Base-by-base conservation (phyloP, 2,329 filamentous ascomycete genomes). In the Eutypa lata region DNA sequence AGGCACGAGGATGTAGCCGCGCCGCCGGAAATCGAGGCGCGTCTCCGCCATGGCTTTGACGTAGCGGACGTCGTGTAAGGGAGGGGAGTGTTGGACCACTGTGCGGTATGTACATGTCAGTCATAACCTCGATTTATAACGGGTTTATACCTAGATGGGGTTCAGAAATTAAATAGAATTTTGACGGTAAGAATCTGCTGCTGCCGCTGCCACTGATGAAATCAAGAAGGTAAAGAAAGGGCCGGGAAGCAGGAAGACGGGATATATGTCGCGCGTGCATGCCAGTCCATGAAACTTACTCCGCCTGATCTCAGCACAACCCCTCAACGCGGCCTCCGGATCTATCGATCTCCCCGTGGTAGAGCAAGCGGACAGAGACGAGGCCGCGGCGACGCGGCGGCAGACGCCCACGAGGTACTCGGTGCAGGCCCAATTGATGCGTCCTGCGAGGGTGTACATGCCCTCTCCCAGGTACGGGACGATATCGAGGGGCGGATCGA, bases 381-480 rank as follows among this genome's bases (percentile, higher is more conserved):
- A 18, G 6, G 48, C 21, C 55, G 49, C 6, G 57, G 51, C n/a
- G 3, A 48, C 56, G 26, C 49, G 53, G 7, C 52, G 47, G 19
- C 58, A 65, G 3, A 57, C 52, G 4, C 53, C 48, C 33, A 59
- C 50, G 22, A 61, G 44, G 47, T 64, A 59, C 31, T 67, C 59
- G 5, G 58, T 53, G 33, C 64, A 61, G 14, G 57, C 54, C 63
- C 61, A 67, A 48, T 64, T 66, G 7, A 68, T 47, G 26, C 56
- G 60, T 0, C 64, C 64, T 0, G 59, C 59, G 40, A 68, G 62
- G 1, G 62, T 67, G 21, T 56, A 56, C 33, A 51, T 58, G 10
- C 58, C 61, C n/a, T 49, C 49, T 7, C 66, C 64, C 0, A 67
- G 51, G 50, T 61, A 67, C 2, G 64, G 63, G 10, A 63, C 37